Conservation (phyloP, 305 asterid genomes). For the Andrographis paniculata region DNA sequence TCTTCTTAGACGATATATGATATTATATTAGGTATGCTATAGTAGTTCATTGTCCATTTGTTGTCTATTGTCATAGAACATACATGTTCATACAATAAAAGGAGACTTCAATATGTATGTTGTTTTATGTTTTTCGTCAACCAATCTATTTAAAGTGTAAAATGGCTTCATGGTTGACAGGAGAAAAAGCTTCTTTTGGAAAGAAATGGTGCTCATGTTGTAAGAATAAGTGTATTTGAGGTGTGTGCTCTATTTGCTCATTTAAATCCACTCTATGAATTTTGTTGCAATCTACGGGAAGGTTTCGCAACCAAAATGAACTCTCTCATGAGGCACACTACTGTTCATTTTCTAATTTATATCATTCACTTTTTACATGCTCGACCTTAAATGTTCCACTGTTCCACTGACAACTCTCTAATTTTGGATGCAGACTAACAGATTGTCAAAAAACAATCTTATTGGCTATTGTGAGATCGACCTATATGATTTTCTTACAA, state of each 20-base stretch:
- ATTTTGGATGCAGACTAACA: slow-evolving; percentile 77
- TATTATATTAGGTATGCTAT: slow-evolving; percentile 8
- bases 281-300: slow-evolving; percentile 12
- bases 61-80: slow-evolving; percentile 7
- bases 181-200: slow-evolving; percentile 90
- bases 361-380: slow-evolving; percentile 9
- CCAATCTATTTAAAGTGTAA: slow-evolving; percentile 12
- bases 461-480: slow-evolving; percentile 83
- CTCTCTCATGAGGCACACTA: neutral
- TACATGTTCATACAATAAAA: slow-evolving; percentile 6
- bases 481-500: slow-evolving; percentile 66
- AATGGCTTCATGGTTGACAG: slow-evolving; percentile 33
- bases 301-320: slow-evolving; percentile 4
- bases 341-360: slow-evolving; percentile 15
- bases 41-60: neutral
- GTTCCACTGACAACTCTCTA: too few relatives aligned
- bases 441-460: slow-evolving; percentile 72
- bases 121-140: slow-evolving; percentile 9
- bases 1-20: slow-evolving; percentile 13
- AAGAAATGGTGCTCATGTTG: slow-evolving; percentile 76
- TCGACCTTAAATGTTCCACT: too few relatives aligned
- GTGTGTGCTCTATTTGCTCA: slow-evolving; percentile 31
- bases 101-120: neutral
- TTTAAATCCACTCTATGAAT: slow-evolving; percentile 9
- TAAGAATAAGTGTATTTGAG: slow-evolving; percentile 86